Conservation (phyloP, 441 rosid genomes). For the Eutrema salsugineum region DNA sequence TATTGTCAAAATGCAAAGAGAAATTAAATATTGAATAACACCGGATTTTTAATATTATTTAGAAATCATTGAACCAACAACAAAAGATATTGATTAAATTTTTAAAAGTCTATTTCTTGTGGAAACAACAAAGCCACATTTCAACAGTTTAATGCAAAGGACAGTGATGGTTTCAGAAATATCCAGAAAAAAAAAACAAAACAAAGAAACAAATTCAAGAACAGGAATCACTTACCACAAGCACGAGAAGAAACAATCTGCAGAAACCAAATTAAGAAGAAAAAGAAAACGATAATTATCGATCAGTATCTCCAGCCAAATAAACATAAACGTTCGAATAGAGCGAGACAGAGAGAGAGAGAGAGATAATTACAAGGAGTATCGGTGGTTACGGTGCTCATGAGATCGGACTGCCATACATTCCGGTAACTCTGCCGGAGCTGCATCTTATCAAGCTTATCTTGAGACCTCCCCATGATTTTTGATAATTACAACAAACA, state of each 20-base stretch:
- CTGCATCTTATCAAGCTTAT: slow-evolving; percentile 77
- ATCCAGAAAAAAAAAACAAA: background rate
- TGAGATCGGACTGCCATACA: slow-evolving; percentile 87
- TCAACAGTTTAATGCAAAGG: background rate
- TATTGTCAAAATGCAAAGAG: background rate
- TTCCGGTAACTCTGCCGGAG: slow-evolving; percentile 79
- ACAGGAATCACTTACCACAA: slow-evolving; percentile 63
- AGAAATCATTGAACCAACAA: background rate
- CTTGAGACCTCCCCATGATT: slow-evolving; percentile 55
- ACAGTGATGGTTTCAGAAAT: background rate
- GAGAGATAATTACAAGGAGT: slow-evolving; percentile 42
- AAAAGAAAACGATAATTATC: background rate
- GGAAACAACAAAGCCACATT: background rate
- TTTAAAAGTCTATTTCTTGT: background rate
- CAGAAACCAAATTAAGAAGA: slow-evolving; percentile 1
- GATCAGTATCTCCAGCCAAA: slow-evolving; percentile 7
- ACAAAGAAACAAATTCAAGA: background rate
- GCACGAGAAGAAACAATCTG: slow-evolving; percentile 61
- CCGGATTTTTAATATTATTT: background rate
- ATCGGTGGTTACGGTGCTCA: slow-evolving; percentile 56
- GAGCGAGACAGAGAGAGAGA: background rate
- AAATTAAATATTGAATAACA: background rate
- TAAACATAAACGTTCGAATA: background rate
- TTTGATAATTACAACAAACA: background rate
- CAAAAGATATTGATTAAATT: background rate